Conservation (phyloP, 805 yeast species). For the Monosporozyma solicola region DNA sequence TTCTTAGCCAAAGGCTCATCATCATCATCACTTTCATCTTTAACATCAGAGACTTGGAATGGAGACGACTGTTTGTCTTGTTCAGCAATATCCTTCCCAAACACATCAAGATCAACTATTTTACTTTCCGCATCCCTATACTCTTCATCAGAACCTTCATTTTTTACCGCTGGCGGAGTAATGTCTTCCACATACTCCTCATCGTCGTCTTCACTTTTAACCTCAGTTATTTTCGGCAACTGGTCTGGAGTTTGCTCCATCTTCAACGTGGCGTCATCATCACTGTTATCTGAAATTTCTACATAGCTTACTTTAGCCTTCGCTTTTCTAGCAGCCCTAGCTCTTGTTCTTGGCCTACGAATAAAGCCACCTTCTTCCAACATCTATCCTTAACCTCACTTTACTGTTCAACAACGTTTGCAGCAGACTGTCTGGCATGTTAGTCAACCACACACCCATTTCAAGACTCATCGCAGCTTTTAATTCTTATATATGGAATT, state of each 20-base stretch:
- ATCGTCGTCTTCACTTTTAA: constrained; percentile 9
- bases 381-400: not conserved
- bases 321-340: constrained; percentile 15
- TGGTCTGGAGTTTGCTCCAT: not conserved
- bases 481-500: not conserved
- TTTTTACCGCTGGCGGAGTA: constrained; percentile 3
- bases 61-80: not conserved
- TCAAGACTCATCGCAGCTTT: not conserved
- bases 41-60: not conserved
- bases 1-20: constrained; percentile 17
- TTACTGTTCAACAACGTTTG: not conserved
- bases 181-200: constrained; percentile 9
- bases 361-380: constrained; percentile 27
- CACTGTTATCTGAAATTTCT: constrained; percentile 24
- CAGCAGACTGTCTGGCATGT: not conserved
- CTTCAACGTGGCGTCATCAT: constrained; percentile 3
- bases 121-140: constrained; percentile 8
- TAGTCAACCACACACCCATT: not conserved
- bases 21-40: constrained; percentile 9
- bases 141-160: constrained; percentile 10
- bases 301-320: constrained; percentile 30
- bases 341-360: constrained; percentile 17
- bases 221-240: constrained; percentile 4
- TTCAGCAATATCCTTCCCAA: not conserved
- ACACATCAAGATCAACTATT: not conserved